Evolutionary conservation across 73 alveolate species (phyloP), one percentile per base, ranked within the genome.

Genomic region (Uronychia setigera): DNA sequence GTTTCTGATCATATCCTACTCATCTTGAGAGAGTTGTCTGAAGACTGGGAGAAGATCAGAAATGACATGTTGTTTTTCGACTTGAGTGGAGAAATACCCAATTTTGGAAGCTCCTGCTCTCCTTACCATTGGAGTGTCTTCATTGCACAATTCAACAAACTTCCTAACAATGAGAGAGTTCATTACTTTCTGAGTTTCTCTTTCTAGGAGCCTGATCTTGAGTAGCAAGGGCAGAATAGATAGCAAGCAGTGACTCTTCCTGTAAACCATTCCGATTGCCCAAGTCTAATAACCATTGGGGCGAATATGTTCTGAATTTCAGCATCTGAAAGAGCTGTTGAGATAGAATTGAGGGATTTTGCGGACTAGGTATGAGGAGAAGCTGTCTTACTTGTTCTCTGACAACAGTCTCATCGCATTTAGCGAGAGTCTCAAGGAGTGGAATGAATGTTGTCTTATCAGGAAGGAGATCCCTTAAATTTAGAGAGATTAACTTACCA

Each of bases 81-180:
- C 92, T 60, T 88, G 95, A 28, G 96, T 88, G 29, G 99, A 98
- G 74, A 98, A 91, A 34, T 93, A 94, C 26, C 99, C 99, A 77
- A 98, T 93, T 89, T 96, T 94, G 28, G 96, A 86, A 0, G 99
- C 99, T 14, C 98, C 99, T 0, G 99, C 99, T 85, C 99, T 94
- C 87, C 99, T 96, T 77, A 98, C 96, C 98, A 98, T 98, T 57
- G 99, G 99, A 35, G 99, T 97, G 78, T 97, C 99, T 89, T 97
- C 99, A 80, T 95, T 93, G 83, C 99, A 96, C 76, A 97, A 92
- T 89, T 97, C 99, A 59, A 96, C 88, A 93, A 96, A 97, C 91
- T 96, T 96, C 90, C 67, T 46, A 46, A 11, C 19, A 19, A 11
- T 88, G 75, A 35, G 80, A 31, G 26, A 11, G 67, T n/a, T n/a